phyloP scores from a whole-genome alignment of 106 monocot species.

The Ottelia alismoides region DNA sequence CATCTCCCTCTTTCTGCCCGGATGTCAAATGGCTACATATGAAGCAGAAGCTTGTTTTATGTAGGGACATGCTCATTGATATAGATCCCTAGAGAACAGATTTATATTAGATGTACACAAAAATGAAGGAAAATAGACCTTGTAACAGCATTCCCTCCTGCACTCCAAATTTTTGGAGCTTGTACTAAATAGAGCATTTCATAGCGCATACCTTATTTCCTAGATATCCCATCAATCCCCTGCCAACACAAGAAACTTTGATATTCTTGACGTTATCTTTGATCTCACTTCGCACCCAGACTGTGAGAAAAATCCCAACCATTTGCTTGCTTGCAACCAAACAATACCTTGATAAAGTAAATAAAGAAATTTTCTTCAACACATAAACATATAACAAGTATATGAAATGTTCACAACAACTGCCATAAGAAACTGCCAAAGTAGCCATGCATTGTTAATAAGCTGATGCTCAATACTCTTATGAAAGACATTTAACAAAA shows the following conservation, averaged over 20 bases:
- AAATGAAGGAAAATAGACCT: not conserved
- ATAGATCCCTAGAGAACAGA: conserved; percentile 52
- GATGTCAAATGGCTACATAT: conserved; percentile 75
- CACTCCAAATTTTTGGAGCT: too few species aligned
- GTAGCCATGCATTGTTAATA: too few species aligned
- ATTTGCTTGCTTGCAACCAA: conserved; percentile 72
- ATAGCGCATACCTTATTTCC: conserved; percentile 84
- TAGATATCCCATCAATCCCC: conserved; percentile 73
- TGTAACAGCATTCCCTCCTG: conserved; percentile 5
- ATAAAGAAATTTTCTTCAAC: not conserved
- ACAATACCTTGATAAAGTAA: conserved; percentile 28
- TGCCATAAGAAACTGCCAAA: not conserved
- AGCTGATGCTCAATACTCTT: not conserved
- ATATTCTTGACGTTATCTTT: conserved; percentile 48
- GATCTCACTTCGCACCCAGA: conserved; percentile 53
- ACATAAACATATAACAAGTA: too few species aligned
- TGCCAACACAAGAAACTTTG: conserved; percentile 63
- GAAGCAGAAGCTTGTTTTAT: conserved; percentile 78
- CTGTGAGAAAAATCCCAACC: conserved; percentile 64
- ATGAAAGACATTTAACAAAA: not conserved
- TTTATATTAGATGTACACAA: too few species aligned
- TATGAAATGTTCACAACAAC: not conserved
- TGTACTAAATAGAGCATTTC: too few species aligned
- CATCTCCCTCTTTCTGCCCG: conserved; percentile 77
- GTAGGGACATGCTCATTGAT: conserved; percentile 72